Base-by-base conservation (phyloP, 2,329 filamentous ascomycete species). In the Claviceps capensis region DNA sequence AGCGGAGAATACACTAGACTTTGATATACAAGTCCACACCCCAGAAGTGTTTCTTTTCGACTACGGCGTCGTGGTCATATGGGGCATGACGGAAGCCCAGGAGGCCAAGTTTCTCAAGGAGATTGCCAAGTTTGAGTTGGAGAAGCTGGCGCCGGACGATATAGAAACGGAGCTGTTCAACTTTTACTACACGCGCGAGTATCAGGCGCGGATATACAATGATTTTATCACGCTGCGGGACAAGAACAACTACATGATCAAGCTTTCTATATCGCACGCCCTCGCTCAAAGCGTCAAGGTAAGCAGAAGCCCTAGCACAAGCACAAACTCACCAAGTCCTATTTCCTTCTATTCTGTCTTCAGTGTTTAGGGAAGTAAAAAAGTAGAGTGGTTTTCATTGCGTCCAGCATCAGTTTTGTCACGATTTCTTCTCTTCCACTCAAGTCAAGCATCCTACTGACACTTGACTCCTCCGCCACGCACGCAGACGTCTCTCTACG, bases 131-230 rank as follows among this genome's bases (percentile, higher is more conserved):
- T 98, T 97, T 60, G 93, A 96, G 67, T 79, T 82, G 42, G 91
- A 95, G 64, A 95, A 95, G 67, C 77, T 97, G 48, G 82, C 82
- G 26, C 80, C 85, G 11, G 90, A 95, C 63, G 88, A 95, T 60
- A 83, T 95, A 34, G 91, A 98, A 70, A 88, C 89, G 47, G 93
- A 98, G 68, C 88, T 91, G 63, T 98, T 98, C 76, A 98, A 98
- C 67, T 98, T 97, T 68, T 98, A 98, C 73, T 97, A 98, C 72
- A 97, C 93, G 3, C 81, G 86, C 61, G 91, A 97, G 65, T 98
- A 98, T 66, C 94, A 98, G 69, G 88, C 93, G 22, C 85, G 93
- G 49, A 98, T 98, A 67, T 98, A 98, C 77, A 98, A 98, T 69
- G 93, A 98, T 69, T 98, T 98, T 62, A 98, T 98, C 68, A 93